These are phyloP conservation scores for Hyphopichia burtonii DNA, from an alignment of 1,139 yeast genomes.

Conservation along the genomic window DNA sequence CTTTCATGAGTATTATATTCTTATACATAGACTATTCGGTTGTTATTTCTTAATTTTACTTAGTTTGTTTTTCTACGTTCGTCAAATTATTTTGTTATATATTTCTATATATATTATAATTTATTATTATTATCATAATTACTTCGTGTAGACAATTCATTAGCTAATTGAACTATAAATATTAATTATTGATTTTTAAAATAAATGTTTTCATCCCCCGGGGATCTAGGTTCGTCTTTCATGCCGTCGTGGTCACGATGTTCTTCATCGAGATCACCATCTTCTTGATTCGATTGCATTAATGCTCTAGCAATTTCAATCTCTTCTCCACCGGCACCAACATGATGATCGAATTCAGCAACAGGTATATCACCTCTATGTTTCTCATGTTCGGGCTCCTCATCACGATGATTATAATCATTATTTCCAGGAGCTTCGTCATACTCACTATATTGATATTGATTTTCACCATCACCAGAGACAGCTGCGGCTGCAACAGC, in stretches of 20 bases:
- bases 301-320: slow-evolving; percentile 67
- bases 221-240: slow-evolving; percentile 3
- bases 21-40: background rate
- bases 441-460: slow-evolving; percentile 21
- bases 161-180: background rate
- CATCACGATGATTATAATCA: slow-evolving; percentile 3
- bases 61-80: background rate
- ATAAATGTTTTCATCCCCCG: slow-evolving; percentile 25
- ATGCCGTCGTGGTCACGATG: slow-evolving; percentile 3
- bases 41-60: background rate
- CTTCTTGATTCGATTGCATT: slow-evolving; percentile 51
- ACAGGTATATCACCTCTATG: slow-evolving; percentile 40
- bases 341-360: slow-evolving; percentile 47
- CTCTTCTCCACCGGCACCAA: slow-evolving; percentile 53
- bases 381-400: slow-evolving; percentile 7
- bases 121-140: background rate
- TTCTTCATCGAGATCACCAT: slow-evolving; percentile 4
- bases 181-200: slow-evolving; percentile 14
- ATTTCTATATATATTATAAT: background rate
- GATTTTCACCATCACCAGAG: slow-evolving; percentile 18
- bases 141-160: background rate
- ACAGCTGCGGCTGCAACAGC: slow-evolving; percentile 46
- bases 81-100: background rate
- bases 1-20: background rate
- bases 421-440: slow-evolving; percentile 17